Evolutionary conservation across 106 monocot genomes (phyloP).

Genomic region (Acorus calamus): DNA sequence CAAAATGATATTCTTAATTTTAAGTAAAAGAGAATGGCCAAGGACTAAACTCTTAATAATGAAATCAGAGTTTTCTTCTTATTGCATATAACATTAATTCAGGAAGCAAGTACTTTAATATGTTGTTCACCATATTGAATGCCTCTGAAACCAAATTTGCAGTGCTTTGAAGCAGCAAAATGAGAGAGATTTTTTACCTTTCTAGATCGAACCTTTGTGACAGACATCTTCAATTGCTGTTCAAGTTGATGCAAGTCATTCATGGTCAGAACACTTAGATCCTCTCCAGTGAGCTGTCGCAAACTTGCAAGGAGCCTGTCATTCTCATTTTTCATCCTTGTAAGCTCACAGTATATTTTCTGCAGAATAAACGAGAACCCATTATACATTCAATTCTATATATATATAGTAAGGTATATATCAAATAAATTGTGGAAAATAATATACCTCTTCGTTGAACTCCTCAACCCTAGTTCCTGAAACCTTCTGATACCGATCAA

Average conservation of each 20-base stretch:
- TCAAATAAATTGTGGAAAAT: no score
- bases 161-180: no score
- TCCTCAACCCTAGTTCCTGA: conserved; percentile 36
- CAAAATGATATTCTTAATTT: no score
- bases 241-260: conserved; percentile 57
- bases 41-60: no score
- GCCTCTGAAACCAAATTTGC: no score
- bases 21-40: no score
- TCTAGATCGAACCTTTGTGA: conserved; percentile 48
- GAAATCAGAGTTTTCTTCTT: no score
- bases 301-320: conserved; percentile 53
- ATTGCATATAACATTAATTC: no score
- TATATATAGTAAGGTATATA: no score
- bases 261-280: conserved; percentile 29
- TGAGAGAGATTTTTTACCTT: conserved; percentile 34
- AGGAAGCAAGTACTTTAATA: no score
- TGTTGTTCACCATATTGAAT: no score
- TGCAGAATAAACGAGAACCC: not conserved
- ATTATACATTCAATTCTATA: not conserved
- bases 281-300: conserved; percentile 47
- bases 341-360: conserved; percentile 54
- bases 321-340: conserved; percentile 53
- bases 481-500: conserved; percentile 46
- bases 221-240: conserved; percentile 50
- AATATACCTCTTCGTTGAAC: not conserved